These are phyloP conservation scores for Hapsidospora chrysogenum DNA, from an alignment of 495 filamentous ascomycete genomes.

Conservation along the genomic window DNA sequence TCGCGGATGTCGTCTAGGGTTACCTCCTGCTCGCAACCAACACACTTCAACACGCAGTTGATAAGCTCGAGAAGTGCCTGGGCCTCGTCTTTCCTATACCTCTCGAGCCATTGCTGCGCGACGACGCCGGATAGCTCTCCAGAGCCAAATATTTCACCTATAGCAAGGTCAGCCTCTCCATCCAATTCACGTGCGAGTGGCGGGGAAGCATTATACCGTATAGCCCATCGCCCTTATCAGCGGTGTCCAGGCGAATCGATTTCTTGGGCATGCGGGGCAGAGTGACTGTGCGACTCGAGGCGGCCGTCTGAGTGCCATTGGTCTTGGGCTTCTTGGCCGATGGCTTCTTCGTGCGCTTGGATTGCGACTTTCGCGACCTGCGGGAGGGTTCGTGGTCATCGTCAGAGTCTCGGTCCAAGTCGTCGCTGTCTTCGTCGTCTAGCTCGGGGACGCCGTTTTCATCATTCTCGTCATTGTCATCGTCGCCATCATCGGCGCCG, in stretches of 20 bases:
- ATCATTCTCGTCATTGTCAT: conserved; percentile 27
- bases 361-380: conserved; percentile 15
- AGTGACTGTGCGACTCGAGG: conserved; percentile 29
- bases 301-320: conserved; percentile 38
- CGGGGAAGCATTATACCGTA: conserved; percentile 41
- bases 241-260: conserved; percentile 28
- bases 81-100: conserved; percentile 50
- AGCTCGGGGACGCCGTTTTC: conserved; percentile 41
- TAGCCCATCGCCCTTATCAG: conserved; percentile 45
- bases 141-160: conserved; percentile 70
- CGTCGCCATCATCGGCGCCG: conserved; percentile 25
- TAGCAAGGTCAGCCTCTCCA: conserved; percentile 10
- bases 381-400: conserved; percentile 2
- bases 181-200: neutral
- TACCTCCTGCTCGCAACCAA: conserved; percentile 63
- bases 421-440: conserved; percentile 27
- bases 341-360: conserved; percentile 34
- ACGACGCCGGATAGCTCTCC: conserved; percentile 52
- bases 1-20: conserved; percentile 68
- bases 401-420: conserved; percentile 14
- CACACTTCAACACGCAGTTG: conserved; percentile 71
- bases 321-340: conserved; percentile 60
- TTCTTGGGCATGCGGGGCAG: conserved; percentile 47
- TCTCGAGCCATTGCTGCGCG: conserved; percentile 63
- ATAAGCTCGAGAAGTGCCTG: conserved; percentile 65